Evolutionary conservation across 2,329 filamentous ascomycete genomes (phyloP).

Genomic region (Fusarium floridanum): DNA sequence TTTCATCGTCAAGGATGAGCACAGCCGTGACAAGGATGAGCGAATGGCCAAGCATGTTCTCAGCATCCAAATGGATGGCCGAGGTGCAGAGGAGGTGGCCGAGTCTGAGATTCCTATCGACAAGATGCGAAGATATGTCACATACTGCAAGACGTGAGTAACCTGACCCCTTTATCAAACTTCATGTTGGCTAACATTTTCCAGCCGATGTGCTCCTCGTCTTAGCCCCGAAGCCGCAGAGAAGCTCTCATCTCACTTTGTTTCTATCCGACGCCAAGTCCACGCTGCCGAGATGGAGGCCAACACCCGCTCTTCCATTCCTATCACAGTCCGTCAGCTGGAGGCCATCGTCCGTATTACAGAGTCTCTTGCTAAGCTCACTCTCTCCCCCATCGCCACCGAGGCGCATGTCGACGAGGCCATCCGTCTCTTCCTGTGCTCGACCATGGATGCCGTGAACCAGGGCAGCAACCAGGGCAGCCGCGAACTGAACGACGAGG

Average conservation of each 20-base stretch:
- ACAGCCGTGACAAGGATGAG: slow-evolving; percentile 90
- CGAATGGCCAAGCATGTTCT: slow-evolving; percentile 97
- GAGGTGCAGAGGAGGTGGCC: slow-evolving; percentile 82
- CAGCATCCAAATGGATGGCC: slow-evolving; percentile 94
- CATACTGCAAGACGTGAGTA: slow-evolving; percentile 94
- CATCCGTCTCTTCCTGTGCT: slow-evolving; percentile 94
- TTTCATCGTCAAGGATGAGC: slow-evolving; percentile 97
- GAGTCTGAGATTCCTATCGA: slow-evolving; percentile 94
- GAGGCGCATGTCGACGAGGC: slow-evolving; percentile 97
- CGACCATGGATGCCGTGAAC: slow-evolving; percentile 97
- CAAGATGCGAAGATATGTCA: slow-evolving; percentile 97
- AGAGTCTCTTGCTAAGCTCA: slow-evolving; percentile 92
- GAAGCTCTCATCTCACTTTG: slow-evolving; percentile 96
- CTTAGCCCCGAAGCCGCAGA: slow-evolving; percentile 92
- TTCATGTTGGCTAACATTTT: slow-evolving; percentile 45
- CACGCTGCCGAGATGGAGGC: slow-evolving; percentile 91
- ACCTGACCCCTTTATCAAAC: no score
- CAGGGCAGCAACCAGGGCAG: slow-evolving; percentile 87
- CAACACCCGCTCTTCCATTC: slow-evolving; percentile 91
- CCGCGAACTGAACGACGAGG: slow-evolving; percentile 92
- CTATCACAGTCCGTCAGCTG: slow-evolving; percentile 96
- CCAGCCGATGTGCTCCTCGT: slow-evolving; percentile 88
- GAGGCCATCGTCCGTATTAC: slow-evolving; percentile 98
- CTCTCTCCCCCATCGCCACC: slow-evolving; percentile 85
- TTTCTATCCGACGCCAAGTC: slow-evolving; percentile 94